Conservation (phyloP, 768 basidiomycete species). For the Hericium alpestre region DNA sequence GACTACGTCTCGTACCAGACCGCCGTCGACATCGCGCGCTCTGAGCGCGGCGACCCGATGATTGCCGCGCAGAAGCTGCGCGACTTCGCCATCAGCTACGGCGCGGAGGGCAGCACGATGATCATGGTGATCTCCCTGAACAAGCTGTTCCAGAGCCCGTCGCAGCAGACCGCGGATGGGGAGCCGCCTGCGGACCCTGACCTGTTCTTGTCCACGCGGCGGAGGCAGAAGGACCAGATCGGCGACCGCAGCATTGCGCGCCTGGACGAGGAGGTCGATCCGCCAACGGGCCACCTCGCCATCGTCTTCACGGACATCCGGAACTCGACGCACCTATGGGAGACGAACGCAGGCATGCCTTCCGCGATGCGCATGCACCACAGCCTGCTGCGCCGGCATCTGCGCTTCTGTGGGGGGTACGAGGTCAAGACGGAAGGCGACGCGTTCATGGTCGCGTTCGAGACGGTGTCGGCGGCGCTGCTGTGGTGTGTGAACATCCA, state of each 20-base stretch:
- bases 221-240: conserved; percentile 36
- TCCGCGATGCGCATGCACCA: conserved; percentile 90
- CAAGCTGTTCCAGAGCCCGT: conserved; percentile 55
- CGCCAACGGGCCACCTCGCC: conserved; percentile 80
- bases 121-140: conserved; percentile 91
- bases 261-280: conserved; percentile 67
- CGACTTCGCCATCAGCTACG: conserved; percentile 95
- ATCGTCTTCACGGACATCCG: conserved; percentile 97
- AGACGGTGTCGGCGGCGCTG: conserved; percentile 72
- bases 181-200: conserved; percentile 36
- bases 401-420: conserved; percentile 89
- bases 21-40: conserved; percentile 89
- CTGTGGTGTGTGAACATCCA: conserved; percentile 90
- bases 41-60: conserved; percentile 62
- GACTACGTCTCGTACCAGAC: conserved; percentile 89
- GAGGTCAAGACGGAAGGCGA: conserved; percentile 99
- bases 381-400: conserved; percentile 67
- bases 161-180: conserved; percentile 31
- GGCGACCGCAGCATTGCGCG: conserved; percentile 49
- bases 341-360: conserved; percentile 88
- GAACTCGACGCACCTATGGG: conserved; percentile 95
- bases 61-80: conserved; percentile 94
- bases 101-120: conserved; percentile 88
- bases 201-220: conserved; percentile 20
- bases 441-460: conserved; percentile 98